Percentiles rank a stretch among this genome's conserved stretches.
These are phyloP conservation scores for Thuidium tamariscinum DNA, from an alignment of 225 moss, liverwort and hornwort species.

Conservation along the genomic window DNA sequence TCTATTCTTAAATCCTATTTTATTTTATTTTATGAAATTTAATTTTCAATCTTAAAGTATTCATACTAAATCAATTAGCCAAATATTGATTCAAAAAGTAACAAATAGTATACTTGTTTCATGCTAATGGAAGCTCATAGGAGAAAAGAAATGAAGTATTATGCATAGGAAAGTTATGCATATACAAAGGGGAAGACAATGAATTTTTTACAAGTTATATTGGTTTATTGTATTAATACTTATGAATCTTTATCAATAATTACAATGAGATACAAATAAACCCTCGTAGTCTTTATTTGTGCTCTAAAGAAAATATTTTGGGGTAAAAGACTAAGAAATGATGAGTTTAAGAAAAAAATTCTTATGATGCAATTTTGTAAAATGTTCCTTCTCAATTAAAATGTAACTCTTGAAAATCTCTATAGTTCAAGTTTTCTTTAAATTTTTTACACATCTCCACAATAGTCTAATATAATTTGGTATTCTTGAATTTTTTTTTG, in stretches of 20 bases:
- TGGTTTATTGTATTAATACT: background rate
- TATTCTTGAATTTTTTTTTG: background rate
- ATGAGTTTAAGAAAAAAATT: background rate
- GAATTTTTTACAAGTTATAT: background rate
- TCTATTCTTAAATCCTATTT: background rate
- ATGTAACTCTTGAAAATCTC: background rate
- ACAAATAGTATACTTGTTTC: background rate
- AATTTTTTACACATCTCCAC: background rate
- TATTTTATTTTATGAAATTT: too few species aligned
- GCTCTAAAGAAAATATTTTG: accelerated
- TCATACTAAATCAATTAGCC: accelerated
- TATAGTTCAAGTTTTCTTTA: background rate
- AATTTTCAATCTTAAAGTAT: background rate
- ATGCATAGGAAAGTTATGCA: background rate
- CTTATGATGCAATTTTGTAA: background rate
- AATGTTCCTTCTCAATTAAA: background rate
- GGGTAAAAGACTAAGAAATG: background rate
- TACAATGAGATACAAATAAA: background rate
- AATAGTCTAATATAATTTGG: background rate
- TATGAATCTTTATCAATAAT: background rate
- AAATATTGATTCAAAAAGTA: background rate
- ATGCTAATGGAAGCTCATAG: background rate
- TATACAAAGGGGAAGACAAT: background rate
- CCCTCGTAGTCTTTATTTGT: background rate
- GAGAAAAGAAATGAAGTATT: background rate